Evolutionary conservation across 1,139 yeast species (phyloP).

Genomic region (Kluyveromyces sp.): DNA sequence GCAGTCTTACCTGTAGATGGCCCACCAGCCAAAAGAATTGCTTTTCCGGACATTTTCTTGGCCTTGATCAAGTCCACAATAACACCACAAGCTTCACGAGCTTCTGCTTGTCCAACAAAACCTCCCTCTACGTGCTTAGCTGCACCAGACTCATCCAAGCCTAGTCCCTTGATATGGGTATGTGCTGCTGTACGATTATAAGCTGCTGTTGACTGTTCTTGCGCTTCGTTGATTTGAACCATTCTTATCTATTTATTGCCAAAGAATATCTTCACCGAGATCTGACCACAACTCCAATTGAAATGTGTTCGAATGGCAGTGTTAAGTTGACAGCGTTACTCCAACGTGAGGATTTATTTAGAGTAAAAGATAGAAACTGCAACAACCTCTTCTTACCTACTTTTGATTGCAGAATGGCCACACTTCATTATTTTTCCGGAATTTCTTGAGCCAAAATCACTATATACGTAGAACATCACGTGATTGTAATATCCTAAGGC

Average conservation of each 20-base stretch:
- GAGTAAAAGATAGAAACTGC: too few relatives aligned
- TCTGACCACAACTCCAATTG: too few relatives aligned
- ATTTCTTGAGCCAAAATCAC: too few relatives aligned
- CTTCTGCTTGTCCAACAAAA: slow-evolving; percentile 89
- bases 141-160: slow-evolving; percentile 81
- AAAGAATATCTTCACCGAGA: too few relatives aligned
- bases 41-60: slow-evolving; percentile 91
- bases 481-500: too few relatives aligned
- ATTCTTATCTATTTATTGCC: slow-evolving; percentile 30
- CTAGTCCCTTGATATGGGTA: slow-evolving; percentile 93
- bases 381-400: too few relatives aligned
- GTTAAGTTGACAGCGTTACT: too few relatives aligned
- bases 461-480: too few relatives aligned
- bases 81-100: slow-evolving; percentile 96
- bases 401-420: too few relatives aligned
- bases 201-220: slow-evolving; percentile 40
- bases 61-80: slow-evolving; percentile 90
- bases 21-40: slow-evolving; percentile 91
- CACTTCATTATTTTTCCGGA: too few relatives aligned
- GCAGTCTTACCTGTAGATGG: slow-evolving; percentile 99
- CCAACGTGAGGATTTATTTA: too few relatives aligned
- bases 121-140: slow-evolving; percentile 89
- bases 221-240: slow-evolving; percentile 83
- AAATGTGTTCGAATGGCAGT: too few relatives aligned
- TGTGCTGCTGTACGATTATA: slow-evolving; percentile 91